Evolutionary conservation across 106 monocot genomes (phyloP).

Genomic region (Narthecium ossifragum): DNA sequence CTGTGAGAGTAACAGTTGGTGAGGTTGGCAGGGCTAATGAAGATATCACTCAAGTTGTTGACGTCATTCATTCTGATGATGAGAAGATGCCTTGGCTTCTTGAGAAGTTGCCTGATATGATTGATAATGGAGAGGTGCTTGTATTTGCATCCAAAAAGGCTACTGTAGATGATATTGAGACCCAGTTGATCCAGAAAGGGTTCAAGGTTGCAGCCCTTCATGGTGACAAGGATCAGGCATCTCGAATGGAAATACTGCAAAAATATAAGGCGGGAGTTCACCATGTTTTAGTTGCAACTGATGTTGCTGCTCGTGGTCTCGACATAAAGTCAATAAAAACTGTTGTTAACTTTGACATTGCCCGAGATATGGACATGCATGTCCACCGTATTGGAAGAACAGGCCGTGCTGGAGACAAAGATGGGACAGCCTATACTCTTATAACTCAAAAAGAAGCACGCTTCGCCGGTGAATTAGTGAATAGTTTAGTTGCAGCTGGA

Average conservation of each 20-base stretch:
- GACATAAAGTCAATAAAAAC: constrained; percentile 95
- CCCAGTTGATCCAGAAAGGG: constrained; percentile 50
- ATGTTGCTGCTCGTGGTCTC: constrained; percentile 96
- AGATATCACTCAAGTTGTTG: constrained; percentile 88
- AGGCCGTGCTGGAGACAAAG: constrained; percentile 98
- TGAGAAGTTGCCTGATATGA: constrained; percentile 61
- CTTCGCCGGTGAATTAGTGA: constrained; percentile 90
- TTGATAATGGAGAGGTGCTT: constrained; percentile 95
- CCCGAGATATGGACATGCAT: constrained; percentile 96
- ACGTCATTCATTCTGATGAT: constrained; percentile 75
- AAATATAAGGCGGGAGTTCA: constrained; percentile 82
- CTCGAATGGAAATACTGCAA: constrained; percentile 88
- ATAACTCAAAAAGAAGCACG: constrained; percentile 87
- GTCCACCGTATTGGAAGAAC: constrained; percentile 97
- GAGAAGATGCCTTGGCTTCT: constrained; percentile 94
- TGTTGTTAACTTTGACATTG: constrained; percentile 94
- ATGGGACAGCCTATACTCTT: constrained; percentile 85
- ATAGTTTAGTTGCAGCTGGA: constrained; percentile 81
- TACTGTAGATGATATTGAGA: constrained; percentile 82
- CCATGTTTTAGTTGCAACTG: constrained; percentile 90
- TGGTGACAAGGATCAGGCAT: constrained; percentile 98
- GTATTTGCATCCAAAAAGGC: constrained; percentile 89
- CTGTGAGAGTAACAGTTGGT: constrained; percentile 85
- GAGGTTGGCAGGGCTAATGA: constrained; percentile 90
- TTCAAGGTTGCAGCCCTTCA: constrained; percentile 85